Conservation (phyloP, 1,284 basidiomycete species). For the Omphalotus olearius region DNA sequence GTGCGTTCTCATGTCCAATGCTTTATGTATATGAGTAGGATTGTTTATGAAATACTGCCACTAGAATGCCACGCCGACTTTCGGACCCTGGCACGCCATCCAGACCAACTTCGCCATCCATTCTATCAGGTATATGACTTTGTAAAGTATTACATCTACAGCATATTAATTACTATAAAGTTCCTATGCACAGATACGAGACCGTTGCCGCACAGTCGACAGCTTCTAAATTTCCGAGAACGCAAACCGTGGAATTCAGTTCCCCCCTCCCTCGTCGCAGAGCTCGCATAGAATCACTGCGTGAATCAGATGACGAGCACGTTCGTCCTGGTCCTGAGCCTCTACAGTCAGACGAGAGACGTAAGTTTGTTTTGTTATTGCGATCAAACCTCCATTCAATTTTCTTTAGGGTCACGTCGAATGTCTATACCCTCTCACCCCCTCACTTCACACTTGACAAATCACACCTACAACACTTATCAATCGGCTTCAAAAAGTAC, state of each 20-base stretch:
- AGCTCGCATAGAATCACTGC: slow-evolving; percentile 8
- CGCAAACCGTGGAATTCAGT: slow-evolving; percentile 59
- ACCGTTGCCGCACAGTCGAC: slow-evolving; percentile 22
- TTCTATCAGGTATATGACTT: slow-evolving; percentile 21
- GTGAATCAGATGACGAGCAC: background rate
- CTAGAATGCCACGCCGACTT: slow-evolving; percentile 24
- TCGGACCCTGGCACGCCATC: slow-evolving; percentile 36
- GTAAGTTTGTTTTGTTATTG: slow-evolving; percentile 16
- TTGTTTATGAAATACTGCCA: background rate
- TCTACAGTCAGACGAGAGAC: slow-evolving; percentile 20
- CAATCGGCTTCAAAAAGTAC: slow-evolving; percentile 21
- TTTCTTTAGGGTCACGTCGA: slow-evolving; percentile 21
- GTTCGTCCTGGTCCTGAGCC: slow-evolving; percentile 8
- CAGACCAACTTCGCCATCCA: slow-evolving; percentile 13
- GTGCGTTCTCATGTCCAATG: no score
- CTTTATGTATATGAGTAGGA: no score
- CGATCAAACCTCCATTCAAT: slow-evolving; percentile 1
- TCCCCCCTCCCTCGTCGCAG: slow-evolving; percentile 20
- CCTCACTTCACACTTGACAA: slow-evolving; percentile 18
- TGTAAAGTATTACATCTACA: background rate
- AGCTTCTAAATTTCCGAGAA: slow-evolving; percentile 31
- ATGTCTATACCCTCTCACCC: slow-evolving; percentile 15
- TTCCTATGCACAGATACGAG: slow-evolving; percentile 29
- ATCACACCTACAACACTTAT: slow-evolving; percentile 17
- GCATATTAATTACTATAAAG: slow-evolving; percentile 16